Percentiles rank a stretch among this genome's conserved stretches.
Evolutionary conservation across 495 filamentous ascomycete species (phyloP).

Genomic region (Penicillium soppii): DNA sequence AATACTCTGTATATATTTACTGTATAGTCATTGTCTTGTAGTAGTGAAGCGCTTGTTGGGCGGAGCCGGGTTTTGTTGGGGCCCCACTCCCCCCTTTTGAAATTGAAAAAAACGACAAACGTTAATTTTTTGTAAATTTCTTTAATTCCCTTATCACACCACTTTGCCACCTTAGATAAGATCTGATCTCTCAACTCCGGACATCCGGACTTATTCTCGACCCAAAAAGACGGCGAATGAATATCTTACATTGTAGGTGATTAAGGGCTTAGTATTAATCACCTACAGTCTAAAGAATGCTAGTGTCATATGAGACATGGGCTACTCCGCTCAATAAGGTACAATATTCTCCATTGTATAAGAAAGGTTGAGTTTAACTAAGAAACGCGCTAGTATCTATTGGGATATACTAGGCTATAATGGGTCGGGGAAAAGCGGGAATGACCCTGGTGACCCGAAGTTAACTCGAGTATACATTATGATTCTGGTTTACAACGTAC

Average conservation of each 20-base stretch:
- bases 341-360: too few relatives aligned
- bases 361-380: not conserved
- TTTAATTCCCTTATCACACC: not conserved
- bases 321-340: too few relatives aligned
- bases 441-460: not conserved
- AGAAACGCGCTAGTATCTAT: not conserved
- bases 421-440: not conserved
- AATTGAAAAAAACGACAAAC: constrained; percentile 8
- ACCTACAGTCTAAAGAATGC: too few relatives aligned
- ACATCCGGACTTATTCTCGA: too few relatives aligned
- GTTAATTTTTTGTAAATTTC: constrained; percentile 1
- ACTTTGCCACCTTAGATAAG: constrained; percentile 12
- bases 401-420: not conserved
- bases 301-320: too few relatives aligned
- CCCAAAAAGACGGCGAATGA: too few relatives aligned
- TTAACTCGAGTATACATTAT: not conserved
- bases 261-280: too few relatives aligned
- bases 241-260: too few relatives aligned
- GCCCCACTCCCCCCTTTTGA: constrained; percentile 5
- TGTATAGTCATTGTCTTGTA: not conserved
- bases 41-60: constrained; percentile 5
- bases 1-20: not conserved
- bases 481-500: too few relatives aligned
- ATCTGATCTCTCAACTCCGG: not conserved
- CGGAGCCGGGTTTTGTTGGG: constrained; percentile 7